Base-by-base conservation (phyloP, 495 filamentous ascomycete species). In the Trichoderma parareesei region DNA sequence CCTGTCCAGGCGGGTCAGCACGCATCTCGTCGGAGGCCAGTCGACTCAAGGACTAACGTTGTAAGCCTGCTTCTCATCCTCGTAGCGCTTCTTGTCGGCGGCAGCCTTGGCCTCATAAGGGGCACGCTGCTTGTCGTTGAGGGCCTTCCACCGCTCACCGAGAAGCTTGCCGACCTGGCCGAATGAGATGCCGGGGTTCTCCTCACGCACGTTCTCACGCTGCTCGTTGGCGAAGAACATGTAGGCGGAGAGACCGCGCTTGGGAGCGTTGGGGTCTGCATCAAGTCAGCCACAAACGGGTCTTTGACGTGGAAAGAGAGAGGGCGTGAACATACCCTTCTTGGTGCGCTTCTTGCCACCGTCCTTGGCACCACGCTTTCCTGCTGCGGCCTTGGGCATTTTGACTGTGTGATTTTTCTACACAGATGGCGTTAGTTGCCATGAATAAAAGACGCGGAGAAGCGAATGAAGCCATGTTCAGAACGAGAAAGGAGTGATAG, bases 151-250 rank as follows among this genome's bases (percentile, higher is more conserved):
- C 79, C 87, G 87, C 84, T 97, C 92, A 76, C 94, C 94, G 46
- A 99, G 91, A 66, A 90, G 85, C 85, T 97, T 97, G 77, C 94
- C 94, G 71, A 99, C 93, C 76, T 98, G 92, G 69, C 94, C 94
- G 78, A 99, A 99, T 65, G 87, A 87, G 80, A 99, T 96, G 65
- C 93, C 93, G 5, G 95, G 93, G 84, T 99, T 98, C 78, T 99
- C 94, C 74, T 95, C 90, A 72, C 93, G 90, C 70, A 99, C 94
- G 76, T 94, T 96, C 70, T 98, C 94, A 70, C 94, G 92, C 77
- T 97, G 90, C 76, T 98, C 95, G 71, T 98, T 98, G 84, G 94
- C 94, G 75, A 99, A 99, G 87, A 98, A 99, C 94, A 99, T 99
- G 86, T 99, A 99, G 62, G 95, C 94, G 27, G 94, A 99, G 60